These are phyloP conservation scores for Trichosporon sp. DNA, from an alignment of 1,284 basidiomycete species.

Conservation along the genomic window DNA sequence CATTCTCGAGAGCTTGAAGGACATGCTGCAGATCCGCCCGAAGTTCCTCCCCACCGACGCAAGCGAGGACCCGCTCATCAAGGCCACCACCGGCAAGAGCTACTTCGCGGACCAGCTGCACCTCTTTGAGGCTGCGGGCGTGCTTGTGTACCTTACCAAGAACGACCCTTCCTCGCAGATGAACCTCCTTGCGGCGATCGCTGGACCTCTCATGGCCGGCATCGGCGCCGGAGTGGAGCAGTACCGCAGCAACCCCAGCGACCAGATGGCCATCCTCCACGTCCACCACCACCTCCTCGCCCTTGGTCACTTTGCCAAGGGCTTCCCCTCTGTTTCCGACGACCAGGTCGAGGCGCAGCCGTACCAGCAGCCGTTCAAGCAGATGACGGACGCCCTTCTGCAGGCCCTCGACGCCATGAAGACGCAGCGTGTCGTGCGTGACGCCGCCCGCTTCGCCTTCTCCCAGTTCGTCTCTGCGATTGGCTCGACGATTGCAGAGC, in stretches of 20 bases:
- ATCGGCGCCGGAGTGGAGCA: slow-evolving; percentile 64
- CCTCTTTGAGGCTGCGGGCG: slow-evolving; percentile 88
- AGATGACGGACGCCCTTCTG: slow-evolving; percentile 84
- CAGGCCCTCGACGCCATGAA: slow-evolving; percentile 86
- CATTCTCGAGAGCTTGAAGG: slow-evolving; percentile 68
- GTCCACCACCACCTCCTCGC: slow-evolving; percentile 97
- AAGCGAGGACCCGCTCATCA: slow-evolving; percentile 59
- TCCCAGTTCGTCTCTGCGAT: slow-evolving; percentile 87
- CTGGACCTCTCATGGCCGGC: slow-evolving; percentile 74
- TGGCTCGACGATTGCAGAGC: slow-evolving; percentile 60
- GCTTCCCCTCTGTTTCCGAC: slow-evolving; percentile 84
- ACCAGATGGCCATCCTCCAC: slow-evolving; percentile 64
- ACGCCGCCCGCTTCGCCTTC: slow-evolving; percentile 91
- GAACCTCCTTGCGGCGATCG: slow-evolving; percentile 67
- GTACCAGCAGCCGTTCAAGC: slow-evolving; percentile 72
- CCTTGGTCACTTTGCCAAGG: slow-evolving; percentile 89
- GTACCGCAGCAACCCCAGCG: slow-evolving; percentile 35
- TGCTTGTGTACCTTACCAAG: slow-evolving; percentile 68
- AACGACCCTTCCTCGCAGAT: slow-evolving; percentile 66
- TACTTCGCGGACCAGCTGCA: slow-evolving; percentile 90
- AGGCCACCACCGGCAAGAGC: slow-evolving; percentile 63
- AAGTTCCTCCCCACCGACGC: slow-evolving; percentile 52
- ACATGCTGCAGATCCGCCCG: slow-evolving; percentile 53
- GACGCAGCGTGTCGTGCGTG: slow-evolving; percentile 77
- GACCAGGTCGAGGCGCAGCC: slow-evolving; percentile 68